A percentile compares a stretch with the other conserved stretches of the same genome.
phyloP scores from a whole-genome alignment of 2,329 filamentous ascomycete species.

The Sclerotinia glacialis region DNA sequence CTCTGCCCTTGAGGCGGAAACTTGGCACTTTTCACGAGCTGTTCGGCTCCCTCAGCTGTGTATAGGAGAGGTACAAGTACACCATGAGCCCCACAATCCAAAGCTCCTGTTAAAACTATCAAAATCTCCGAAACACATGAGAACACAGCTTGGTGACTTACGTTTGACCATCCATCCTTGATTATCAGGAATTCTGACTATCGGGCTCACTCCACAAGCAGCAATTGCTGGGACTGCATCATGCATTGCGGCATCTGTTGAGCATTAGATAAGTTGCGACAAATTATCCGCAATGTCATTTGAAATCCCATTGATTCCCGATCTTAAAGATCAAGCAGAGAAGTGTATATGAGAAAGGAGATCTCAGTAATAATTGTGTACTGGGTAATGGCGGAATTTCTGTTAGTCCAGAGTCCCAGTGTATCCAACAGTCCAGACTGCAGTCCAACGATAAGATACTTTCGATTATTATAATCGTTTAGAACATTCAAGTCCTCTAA shows the following conservation, averaged over 20 bases:
- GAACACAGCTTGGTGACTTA: slow-evolving; percentile 41
- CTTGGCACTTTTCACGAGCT: slow-evolving; percentile 52
- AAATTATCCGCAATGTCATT: neutral
- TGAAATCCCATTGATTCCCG: neutral
- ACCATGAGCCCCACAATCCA: slow-evolving; percentile 57
- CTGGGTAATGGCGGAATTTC: neutral
- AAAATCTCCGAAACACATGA: slow-evolving; percentile 20
- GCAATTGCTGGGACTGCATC: slow-evolving; percentile 57
- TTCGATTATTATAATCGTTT: too few relatives aligned
- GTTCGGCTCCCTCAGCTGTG: slow-evolving; percentile 51
- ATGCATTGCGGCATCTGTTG: slow-evolving; percentile 53
- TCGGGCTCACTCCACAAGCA: slow-evolving; percentile 52
- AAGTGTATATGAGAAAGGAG: neutral
- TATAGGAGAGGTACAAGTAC: slow-evolving; percentile 55
- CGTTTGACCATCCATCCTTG: slow-evolving; percentile 56
- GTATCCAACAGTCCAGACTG: neutral
- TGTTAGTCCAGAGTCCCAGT: too few relatives aligned
- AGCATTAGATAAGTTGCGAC: neutral
- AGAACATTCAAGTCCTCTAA: too few relatives aligned
- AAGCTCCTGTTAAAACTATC: slow-evolving; percentile 45
- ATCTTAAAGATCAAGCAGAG: neutral
- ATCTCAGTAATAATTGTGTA: neutral
- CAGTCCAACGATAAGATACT: neutral
- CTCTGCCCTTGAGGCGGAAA: slow-evolving; percentile 55
- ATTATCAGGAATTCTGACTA: slow-evolving; percentile 57